phyloP scores from a whole-genome alignment of 305 asterid species.

The Fraxinus paxiana region DNA sequence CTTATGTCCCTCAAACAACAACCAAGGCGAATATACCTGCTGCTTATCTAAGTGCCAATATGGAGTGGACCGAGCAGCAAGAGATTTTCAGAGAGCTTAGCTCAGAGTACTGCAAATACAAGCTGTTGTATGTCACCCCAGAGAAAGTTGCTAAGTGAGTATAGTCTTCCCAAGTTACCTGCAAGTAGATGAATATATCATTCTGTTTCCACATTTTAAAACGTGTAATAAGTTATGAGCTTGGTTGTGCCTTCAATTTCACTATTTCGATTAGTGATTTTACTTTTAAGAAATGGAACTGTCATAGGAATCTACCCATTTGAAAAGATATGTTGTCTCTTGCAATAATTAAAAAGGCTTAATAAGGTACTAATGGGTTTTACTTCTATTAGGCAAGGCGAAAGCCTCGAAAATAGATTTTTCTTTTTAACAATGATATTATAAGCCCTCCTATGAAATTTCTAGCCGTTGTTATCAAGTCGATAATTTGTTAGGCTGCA shows the following conservation, averaged over 20 bases:
- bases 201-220: conserved; percentile 20
- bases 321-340: not conserved
- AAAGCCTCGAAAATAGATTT: not conserved
- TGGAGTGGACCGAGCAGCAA: conserved; percentile 98
- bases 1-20: conserved; percentile 20
- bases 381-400: not conserved
- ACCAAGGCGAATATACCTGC: conserved; percentile 88
- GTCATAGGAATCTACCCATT: conserved; percentile 9
- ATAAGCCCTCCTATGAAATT: not conserved
- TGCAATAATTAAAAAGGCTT: not conserved
- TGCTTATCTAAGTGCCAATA: conserved; percentile 87
- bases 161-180: conserved; percentile 15
- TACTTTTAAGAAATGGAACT: conserved; percentile 5
- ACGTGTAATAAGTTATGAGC: conserved; percentile 8
- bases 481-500: not conserved
- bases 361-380: not conserved
- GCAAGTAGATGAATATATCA: conserved; percentile 7
- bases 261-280: conserved; percentile 10
- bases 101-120: conserved; percentile 69
- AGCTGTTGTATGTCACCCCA: conserved; percentile 90
- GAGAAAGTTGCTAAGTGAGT: conserved; percentile 96
- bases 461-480: not conserved
- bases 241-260: conserved; percentile 15
- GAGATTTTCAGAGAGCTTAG: conserved; percentile 86
- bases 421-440: not conserved